Evolutionary conservation across 768 basidiomycete genomes (phyloP).

Genomic region (Symmetrospora coprosmae): DNA sequence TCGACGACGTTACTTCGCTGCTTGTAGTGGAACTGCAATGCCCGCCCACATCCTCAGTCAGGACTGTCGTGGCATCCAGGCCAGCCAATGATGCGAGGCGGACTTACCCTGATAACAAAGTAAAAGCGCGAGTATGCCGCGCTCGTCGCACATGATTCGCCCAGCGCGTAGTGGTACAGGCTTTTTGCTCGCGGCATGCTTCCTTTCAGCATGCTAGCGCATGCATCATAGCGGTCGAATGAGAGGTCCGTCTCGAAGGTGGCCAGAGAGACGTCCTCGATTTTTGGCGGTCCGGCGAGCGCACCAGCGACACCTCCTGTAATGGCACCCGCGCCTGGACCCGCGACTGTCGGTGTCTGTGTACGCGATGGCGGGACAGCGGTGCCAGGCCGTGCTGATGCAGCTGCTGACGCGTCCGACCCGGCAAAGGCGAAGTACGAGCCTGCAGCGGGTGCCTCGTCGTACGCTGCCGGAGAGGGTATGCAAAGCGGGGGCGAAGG

Average conservation of each 20-base stretch:
- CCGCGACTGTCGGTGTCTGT: no score
- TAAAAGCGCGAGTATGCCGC: slow-evolving; percentile 56
- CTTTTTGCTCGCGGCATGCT: slow-evolving; percentile 15
- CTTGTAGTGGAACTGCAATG: background rate
- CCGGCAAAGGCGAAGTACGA: no score
- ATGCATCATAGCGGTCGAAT: background rate
- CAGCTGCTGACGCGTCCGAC: no score
- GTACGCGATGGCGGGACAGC: no score
- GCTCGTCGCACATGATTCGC: slow-evolving; percentile 58
- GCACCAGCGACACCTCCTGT: no score
- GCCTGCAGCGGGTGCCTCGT: no score
- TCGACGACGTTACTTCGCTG: background rate
- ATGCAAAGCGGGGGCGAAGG: no score
- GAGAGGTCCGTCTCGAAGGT: background rate
- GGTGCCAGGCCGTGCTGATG: no score
- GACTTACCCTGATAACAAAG: slow-evolving; percentile 51
- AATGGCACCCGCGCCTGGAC: no score
- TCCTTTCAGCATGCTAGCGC: background rate
- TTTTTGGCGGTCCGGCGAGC: slow-evolving; percentile 44
- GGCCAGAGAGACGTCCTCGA: slow-evolving; percentile 6
- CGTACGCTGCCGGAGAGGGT: no score
- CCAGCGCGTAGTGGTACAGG: slow-evolving; percentile 60
- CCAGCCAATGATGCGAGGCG: background rate
- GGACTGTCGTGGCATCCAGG: no score
- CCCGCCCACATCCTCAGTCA: background rate